These are phyloP conservation scores for Boletus rufocinnamomeus DNA, from an alignment of 768 basidiomycete species.

Conservation along the genomic window DNA sequence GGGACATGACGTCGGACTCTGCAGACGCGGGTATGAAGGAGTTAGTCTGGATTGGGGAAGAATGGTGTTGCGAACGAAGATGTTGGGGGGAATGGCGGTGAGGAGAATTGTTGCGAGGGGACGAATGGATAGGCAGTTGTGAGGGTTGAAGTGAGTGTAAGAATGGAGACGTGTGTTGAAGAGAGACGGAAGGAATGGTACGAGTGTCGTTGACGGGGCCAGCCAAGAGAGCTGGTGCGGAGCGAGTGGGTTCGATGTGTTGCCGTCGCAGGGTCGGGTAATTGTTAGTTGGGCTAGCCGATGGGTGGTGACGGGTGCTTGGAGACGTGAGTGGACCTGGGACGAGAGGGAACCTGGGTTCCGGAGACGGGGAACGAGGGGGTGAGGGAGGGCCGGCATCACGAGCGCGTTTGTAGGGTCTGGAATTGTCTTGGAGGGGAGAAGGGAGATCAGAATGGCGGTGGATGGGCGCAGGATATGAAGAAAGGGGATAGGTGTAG, in stretches of 20 bases:
- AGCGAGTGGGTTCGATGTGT: slow-evolving; percentile 13
- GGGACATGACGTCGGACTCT: slow-evolving; percentile 17
- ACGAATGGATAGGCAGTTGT: slow-evolving; percentile 3
- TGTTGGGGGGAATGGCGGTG: slow-evolving; percentile 23
- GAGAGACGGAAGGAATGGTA: slow-evolving; percentile 5
- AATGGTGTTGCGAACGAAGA: slow-evolving; percentile 14
- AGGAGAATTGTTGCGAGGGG: slow-evolving; percentile 24
- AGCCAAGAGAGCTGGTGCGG: slow-evolving; percentile 3
- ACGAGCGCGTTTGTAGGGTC: slow-evolving; percentile 30
- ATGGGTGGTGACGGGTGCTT: slow-evolving; percentile 18
- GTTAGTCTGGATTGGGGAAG: slow-evolving; percentile 11
- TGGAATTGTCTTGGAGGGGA: slow-evolving; percentile 5
- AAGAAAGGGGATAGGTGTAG: neutral
- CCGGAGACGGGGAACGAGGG: slow-evolving; percentile 17
- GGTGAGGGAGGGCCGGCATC: slow-evolving; percentile 15
- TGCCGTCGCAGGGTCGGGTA: slow-evolving; percentile 30
- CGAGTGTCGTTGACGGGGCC: slow-evolving; percentile 10
- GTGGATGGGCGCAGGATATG: neutral
- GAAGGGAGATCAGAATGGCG: neutral
- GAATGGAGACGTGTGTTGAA: slow-evolving; percentile 17
- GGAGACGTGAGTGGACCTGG: slow-evolving; percentile 16
- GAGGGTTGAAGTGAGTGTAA: slow-evolving; percentile 12
- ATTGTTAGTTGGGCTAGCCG: slow-evolving; percentile 23
- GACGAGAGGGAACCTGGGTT: slow-evolving; percentile 2
- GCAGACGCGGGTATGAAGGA: neutral